Base-by-base conservation (phyloP, 176 grass and related monocot species). In the Triticum monococcum region DNA sequence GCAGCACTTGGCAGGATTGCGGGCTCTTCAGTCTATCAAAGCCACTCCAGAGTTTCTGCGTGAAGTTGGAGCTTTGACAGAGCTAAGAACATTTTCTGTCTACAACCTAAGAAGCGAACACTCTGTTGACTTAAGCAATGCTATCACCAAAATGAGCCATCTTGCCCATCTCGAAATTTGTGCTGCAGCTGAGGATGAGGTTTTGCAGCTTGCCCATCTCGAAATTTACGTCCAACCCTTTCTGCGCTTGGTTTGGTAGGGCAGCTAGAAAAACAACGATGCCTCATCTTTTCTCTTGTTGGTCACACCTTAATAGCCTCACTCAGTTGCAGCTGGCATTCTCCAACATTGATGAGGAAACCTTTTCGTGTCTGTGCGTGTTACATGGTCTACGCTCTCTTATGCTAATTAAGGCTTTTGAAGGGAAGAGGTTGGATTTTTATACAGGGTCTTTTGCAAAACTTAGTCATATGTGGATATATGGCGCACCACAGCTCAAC, bases 171-270 rank as follows among this genome's bases (percentile, higher is more conserved):
- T 38, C 0, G 7, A 0, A 1, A 38, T 38, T 8, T 0, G 0
- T 7, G 1, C 37, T 38, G 37, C 6, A 9, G 30, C 2, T 20
- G 30, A 68, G 65, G 0, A 35, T 68, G 65, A 68, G 36, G 12
- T 48, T 1, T 4, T 48, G 12, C 45, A 5, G 12, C 12, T 48
- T n/a, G n/a, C n/a, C n/a, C n/a, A n/a, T n/a, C n/a, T n/a, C n/a
- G n/a, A n/a, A n/a, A n/a, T 13, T 48, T 48, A 48, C 45, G 12
- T 14, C 45, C 12, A 48, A 14, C 45, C 12, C 45, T 48, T 48
- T 48, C 4, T 14, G 4, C 0, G 12, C 45, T 48, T 14, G 1
- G 0, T 48, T 48, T 48, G 14, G 4, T 0, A 48, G 45, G 12
- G 45, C 3, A 48, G 4, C 45, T 48, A 48, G 45, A 48, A 48